Percentiles rank a stretch among this genome's conserved stretches.
Conservation (phyloP, 176 grass and related monocot species). For the Alloteropsis semialata region DNA sequence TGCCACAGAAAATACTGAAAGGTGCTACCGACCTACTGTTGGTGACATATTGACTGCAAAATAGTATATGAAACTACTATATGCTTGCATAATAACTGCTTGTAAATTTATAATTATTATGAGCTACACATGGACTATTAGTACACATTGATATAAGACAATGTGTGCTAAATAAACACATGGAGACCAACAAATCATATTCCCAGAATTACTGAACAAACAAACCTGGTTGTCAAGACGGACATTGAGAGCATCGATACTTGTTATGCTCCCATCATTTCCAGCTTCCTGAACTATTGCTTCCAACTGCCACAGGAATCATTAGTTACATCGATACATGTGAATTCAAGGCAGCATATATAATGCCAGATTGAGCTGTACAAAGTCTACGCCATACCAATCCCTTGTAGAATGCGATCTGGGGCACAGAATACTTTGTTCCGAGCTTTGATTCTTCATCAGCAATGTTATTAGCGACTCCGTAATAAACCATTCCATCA, state of each 20-base stretch:
- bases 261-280: constrained; percentile 65
- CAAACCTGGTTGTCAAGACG: constrained; percentile 74
- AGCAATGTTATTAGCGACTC: constrained; percentile 77
- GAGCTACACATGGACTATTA: neutral
- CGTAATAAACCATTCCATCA: constrained; percentile 68
- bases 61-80: neutral
- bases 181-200: neutral
- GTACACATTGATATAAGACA: neutral
- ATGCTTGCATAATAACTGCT: neutral
- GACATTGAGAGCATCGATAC: constrained; percentile 62
- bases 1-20: neutral
- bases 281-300: constrained; percentile 57
- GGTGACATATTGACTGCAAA: neutral
- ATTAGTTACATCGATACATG: constrained; percentile 10
- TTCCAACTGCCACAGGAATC: constrained; percentile 63
- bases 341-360: neutral
- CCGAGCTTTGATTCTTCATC: constrained; percentile 82
- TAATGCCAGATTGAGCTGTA: neutral
- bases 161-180: neutral
- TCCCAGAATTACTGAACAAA: neutral
- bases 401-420: constrained; percentile 92
- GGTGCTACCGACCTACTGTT: neutral
- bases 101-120: neutral
- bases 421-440: constrained; percentile 79
- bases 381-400: constrained; percentile 48